phyloP scores from a whole-genome alignment of 139 green algal genomes.

The Zygnema cylindricum region DNA sequence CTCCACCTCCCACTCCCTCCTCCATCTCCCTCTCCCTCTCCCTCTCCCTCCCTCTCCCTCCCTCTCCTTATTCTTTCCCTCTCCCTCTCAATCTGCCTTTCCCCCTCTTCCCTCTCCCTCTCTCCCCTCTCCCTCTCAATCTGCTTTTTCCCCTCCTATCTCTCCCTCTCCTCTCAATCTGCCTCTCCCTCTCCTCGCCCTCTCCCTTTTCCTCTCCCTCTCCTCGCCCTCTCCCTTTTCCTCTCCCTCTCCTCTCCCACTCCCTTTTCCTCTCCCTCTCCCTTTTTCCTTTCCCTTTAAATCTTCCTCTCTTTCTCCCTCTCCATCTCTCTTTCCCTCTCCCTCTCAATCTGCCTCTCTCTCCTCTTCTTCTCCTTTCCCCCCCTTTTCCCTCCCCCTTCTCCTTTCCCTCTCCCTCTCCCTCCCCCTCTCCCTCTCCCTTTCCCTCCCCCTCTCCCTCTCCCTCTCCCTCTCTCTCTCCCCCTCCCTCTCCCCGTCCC shows the following conservation, averaged over 20 bases:
- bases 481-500: background rate
- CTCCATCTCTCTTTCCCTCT: too few species aligned
- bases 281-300: too few species aligned
- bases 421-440: background rate
- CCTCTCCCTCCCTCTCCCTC: background rate
- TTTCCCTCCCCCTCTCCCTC: background rate
- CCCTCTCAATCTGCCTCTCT: too few species aligned
- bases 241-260: too few species aligned
- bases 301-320: too few species aligned
- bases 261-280: too few species aligned
- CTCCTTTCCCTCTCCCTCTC: background rate
- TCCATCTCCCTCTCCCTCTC: conserved; percentile 4
- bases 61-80: background rate
- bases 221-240: too few species aligned
- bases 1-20: background rate
- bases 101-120: background rate
- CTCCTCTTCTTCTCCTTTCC: too few species aligned
- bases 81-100: background rate
- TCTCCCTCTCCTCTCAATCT: conserved; percentile 11
- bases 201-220: background rate
- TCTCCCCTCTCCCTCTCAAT: conserved; percentile 7
- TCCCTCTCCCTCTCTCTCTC: background rate
- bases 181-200: background rate
- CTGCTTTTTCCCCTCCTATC: background rate
- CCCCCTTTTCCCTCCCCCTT: too few species aligned